phyloP scores from a whole-genome alignment of 495 filamentous ascomycete species.

The Penicillium lividum region DNA sequence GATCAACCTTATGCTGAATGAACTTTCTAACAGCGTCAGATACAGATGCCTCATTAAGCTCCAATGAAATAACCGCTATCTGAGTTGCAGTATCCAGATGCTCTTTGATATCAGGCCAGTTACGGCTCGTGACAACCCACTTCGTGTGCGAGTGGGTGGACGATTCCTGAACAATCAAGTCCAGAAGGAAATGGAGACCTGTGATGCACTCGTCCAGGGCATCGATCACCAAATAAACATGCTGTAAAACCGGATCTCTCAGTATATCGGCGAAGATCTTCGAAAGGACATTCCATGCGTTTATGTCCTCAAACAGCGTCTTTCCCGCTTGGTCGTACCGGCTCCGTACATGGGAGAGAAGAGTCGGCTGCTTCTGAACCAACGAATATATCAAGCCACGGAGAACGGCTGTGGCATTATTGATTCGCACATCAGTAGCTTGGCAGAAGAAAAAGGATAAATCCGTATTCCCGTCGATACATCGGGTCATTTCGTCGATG shows the following conservation, averaged over 20 bases:
- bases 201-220: neutral
- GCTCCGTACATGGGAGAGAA: neutral
- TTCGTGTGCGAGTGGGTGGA: neutral
- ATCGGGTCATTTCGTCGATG: too few species aligned
- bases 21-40: slow-evolving; percentile 1
- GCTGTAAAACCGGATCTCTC: slow-evolving; percentile 1
- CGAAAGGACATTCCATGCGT: slow-evolving; percentile 1
- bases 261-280: slow-evolving; percentile 2
- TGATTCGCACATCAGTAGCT: neutral
- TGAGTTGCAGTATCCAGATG: neutral
- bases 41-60: slow-evolving; percentile 1
- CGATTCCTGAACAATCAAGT: neutral
- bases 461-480: neutral
- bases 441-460: neutral
- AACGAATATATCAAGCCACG: slow-evolving; percentile 4
- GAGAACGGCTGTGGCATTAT: neutral
- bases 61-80: neutral
- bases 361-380: neutral
- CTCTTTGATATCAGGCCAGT: slow-evolving; percentile 7
- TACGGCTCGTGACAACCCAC: slow-evolving; percentile 5
- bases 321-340: neutral
- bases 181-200: slow-evolving; percentile 4
- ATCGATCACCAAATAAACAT: slow-evolving; percentile 1
- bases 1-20: slow-evolving; percentile 2
- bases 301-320: slow-evolving; percentile 1